phyloP scores from a whole-genome alignment of 768 basidiomycete genomes.

The Suillus tomentosus region DNA sequence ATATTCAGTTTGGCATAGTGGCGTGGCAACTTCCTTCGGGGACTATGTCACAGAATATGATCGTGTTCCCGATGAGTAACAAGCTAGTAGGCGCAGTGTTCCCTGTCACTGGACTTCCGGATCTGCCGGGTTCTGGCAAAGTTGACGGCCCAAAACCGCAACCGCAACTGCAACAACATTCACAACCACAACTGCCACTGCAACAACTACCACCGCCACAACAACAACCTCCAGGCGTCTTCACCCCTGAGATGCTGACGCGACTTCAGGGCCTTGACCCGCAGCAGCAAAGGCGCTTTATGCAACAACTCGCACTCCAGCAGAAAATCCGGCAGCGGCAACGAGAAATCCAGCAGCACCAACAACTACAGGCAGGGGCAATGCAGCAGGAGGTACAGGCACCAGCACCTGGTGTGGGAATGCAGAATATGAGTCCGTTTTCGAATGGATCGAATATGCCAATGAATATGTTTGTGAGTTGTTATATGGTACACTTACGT shows the following conservation, averaged over 20 bases:
- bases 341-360: conserved; percentile 27
- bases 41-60: conserved; percentile 42
- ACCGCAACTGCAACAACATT: conserved; percentile 6
- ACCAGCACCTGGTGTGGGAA: conserved; percentile 9
- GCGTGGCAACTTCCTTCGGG: conserved; percentile 52
- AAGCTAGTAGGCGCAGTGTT: conserved; percentile 52
- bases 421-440: conserved; percentile 13
- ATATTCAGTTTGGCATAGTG: conserved; percentile 48
- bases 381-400: conserved; percentile 8
- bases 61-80: conserved; percentile 45
- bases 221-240: neutral
- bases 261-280: conserved; percentile 29
- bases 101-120: conserved; percentile 51
- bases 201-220: neutral
- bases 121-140: conserved; percentile 31
- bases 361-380: conserved; percentile 15
- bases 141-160: conserved; percentile 16
- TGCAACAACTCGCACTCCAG: conserved; percentile 17
- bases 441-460: conserved; percentile 16
- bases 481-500: neutral
- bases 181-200: neutral
- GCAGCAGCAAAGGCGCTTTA: conserved; percentile 23
- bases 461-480: conserved; percentile 23
- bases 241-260: conserved; percentile 15
- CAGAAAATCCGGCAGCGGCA: conserved; percentile 19